Conservation (phyloP, 148 eudicot species). For the Cornus kousa region DNA sequence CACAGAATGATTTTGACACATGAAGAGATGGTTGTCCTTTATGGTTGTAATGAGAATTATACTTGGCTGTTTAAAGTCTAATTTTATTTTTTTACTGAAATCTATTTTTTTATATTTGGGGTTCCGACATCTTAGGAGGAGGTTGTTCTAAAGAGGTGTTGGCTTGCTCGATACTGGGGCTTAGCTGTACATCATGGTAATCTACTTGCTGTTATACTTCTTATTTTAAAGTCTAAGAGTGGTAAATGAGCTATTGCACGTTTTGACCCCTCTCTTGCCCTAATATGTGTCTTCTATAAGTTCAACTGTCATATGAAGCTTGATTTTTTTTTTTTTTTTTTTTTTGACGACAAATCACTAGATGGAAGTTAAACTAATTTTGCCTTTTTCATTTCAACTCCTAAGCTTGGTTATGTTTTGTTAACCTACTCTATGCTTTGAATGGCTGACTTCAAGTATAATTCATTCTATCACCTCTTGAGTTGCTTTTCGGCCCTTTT, state of each 20-base stretch:
- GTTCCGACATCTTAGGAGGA: constrained; percentile 60
- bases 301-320: background rate
- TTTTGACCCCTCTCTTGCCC: background rate
- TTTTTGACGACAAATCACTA: background rate
- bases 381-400: background rate
- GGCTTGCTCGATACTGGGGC: constrained; percentile 99
- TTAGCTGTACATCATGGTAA: constrained; percentile 89
- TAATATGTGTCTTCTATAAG: background rate
- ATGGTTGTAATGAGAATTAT: constrained; percentile 13
- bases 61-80: constrained; percentile 7
- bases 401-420: background rate
- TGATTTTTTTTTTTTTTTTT: background rate
- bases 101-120: background rate
- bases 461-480: background rate
- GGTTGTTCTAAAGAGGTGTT: constrained; percentile 97
- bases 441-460: background rate
- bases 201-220: constrained; percentile 3
- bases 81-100: constrained; percentile 6
- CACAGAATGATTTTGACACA: constrained; percentile 92
- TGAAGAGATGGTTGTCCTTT: constrained; percentile 84
- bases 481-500: constrained; percentile 9
- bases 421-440: background rate
- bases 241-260: background rate
- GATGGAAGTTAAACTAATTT: background rate
- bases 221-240: background rate